Base-by-base conservation (phyloP, 192 early-diverging fungal genomes). In the Tieghemiomyces parasiticus region DNA sequence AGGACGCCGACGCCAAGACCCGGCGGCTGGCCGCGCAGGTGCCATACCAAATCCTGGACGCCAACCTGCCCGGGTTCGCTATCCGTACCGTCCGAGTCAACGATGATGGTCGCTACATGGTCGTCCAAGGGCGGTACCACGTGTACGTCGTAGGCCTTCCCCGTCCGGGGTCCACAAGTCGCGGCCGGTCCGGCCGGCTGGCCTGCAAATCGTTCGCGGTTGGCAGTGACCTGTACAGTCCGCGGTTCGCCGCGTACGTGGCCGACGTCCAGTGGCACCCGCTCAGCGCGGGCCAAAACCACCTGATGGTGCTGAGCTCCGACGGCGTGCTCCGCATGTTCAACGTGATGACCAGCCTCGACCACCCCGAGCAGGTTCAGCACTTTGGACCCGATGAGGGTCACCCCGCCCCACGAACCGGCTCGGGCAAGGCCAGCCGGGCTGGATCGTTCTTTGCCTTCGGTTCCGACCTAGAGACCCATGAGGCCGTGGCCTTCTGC, bases 201-300 rank as follows among this genome's bases (percentile, higher is more conserved):
- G 67, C 20, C 33, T 56, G 35, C 54, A 26, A n/a, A 12, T 26
- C 31, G 16, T 56, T 35, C 29, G 32, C 35, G 16, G 34, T 58
- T n/a, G 55, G 34, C 24, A 4, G 13, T 38, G n/a, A 19, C 19
- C 35, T 31, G 33, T 30, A 58, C 4, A 32, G 35, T 31, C 33
- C 55, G 33, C 55, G 55, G 4, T 25, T 22, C 20, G 60, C 71
- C 22, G 71, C 71, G 45, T 74, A 75, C 4, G 71, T 85, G 4
- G 70, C 75, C 6, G 86, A 91, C 59, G 79, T 81, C 12, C 73
- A 74, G 30, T 93, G 91, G 91, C 91, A 91, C 50, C 82, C 87
- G 25, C 67, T 91, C 60, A 87, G 84, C 51, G 74, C 82, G 31
- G 71, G 58, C n/a, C 72, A 75, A 48, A 69, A 75, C 4, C 88